Evolutionary conservation across 139 green algal species (phyloP), one percentile per base, ranked within the genome.

Genomic region (Haematococcus sp.): DNA sequence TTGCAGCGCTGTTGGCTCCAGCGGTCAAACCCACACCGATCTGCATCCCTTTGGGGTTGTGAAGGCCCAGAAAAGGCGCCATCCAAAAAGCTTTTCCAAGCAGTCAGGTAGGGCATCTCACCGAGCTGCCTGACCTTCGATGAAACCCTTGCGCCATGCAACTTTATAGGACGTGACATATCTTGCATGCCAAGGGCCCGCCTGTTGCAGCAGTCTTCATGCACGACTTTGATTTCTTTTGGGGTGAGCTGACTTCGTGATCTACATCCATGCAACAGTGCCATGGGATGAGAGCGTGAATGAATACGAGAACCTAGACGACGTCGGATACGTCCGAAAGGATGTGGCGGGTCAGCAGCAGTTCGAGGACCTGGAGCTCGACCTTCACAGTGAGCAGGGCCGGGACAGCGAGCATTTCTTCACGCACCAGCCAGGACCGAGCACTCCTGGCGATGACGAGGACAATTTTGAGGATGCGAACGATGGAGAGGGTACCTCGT

Each of bases 301-400:
- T 54, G 90, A 96, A 71, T 96, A 94, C 30, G 78, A 86, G 0
- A 81, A 80, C 56, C 85, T 90, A 23, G 91, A 95, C 3, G 90
- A 94, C 54, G 65, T 82, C 0, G 90, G 90, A 27, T 93, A 91
- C 64, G 66, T 71, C 28, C 79, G 86, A 17, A 67, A 86, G 23
- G 60, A 80, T 1, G 73, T 93, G 5, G 9, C 55, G 9, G 71
- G 78, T 16, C 86, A 89, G 77, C 67, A 87, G 19, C 77, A 79
- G 7, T 91, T 90, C 46, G 73, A 84, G 32, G 77, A 84, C 31
- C 51, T 49, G 0, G 84, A 93, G 70, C 78, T 93, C 43, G 84
- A 87, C 0, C 76, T 73, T 0, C 4, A 54, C 27, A 79, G 70
- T 40, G 79, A 85, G 60, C 59, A 73, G 46, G 78, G 63, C 55